These are phyloP conservation scores for Neurospora sp. DNA, from an alignment of 495 filamentous ascomycete species.

Conservation along the genomic window DNA sequence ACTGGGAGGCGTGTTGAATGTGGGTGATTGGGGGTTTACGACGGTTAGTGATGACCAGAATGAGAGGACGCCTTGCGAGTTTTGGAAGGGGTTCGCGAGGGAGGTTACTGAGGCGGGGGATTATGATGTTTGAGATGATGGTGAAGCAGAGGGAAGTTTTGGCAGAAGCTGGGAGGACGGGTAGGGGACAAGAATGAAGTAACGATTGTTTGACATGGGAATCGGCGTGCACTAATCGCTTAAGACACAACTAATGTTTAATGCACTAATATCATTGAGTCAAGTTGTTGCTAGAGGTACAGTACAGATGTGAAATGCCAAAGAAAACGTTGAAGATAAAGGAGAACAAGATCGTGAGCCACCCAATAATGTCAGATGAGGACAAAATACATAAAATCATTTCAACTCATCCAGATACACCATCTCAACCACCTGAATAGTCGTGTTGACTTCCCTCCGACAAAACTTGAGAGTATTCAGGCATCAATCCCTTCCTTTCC, in stretches of 20 bases:
- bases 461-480: no score
- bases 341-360: no score
- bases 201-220: neutral
- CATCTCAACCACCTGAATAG: no score
- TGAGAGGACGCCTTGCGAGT: conserved; percentile 23
- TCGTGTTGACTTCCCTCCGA: no score
- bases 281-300: neutral
- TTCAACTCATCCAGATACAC: no score
- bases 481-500: no score
- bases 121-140: conserved; percentile 8
- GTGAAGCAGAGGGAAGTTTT: neutral
- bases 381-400: no score
- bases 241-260: neutral
- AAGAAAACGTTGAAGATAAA: no score
- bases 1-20: conserved; percentile 22
- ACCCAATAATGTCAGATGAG: no score
- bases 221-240: no score
- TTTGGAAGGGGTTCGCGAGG: conserved; percentile 26
- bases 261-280: neutral
- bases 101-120: conserved; percentile 28
- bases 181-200: neutral
- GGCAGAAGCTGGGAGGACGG: neutral
- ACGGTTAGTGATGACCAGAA: conserved; percentile 25
- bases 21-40: conserved; percentile 26
- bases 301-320: neutral